These are phyloP conservation scores for Hapsidospora chrysogenum DNA, from an alignment of 495 filamentous ascomycete genomes.

Conservation along the genomic window DNA sequence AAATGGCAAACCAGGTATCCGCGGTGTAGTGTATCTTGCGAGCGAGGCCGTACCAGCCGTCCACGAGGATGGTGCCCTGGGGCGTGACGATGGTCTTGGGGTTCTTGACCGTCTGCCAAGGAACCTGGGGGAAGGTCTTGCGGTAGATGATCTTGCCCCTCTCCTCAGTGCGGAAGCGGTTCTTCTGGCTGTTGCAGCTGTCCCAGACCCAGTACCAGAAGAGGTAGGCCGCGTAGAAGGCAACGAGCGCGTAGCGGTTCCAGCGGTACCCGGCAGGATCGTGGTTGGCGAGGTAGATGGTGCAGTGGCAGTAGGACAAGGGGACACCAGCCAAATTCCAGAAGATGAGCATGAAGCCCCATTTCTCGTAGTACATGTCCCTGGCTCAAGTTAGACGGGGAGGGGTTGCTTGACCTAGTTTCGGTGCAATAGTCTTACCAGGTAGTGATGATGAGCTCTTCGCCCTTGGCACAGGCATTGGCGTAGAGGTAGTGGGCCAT, in stretches of 20 bases:
- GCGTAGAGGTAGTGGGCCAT: conserved; percentile 94
- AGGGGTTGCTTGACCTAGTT: neutral
- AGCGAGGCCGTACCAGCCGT: conserved; percentile 88
- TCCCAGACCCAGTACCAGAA: conserved; percentile 91
- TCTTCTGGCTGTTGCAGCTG: conserved; percentile 86
- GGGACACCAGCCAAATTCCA: conserved; percentile 98
- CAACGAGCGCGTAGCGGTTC: conserved; percentile 46
- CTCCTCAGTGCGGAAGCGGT: conserved; percentile 73
- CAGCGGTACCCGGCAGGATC: conserved; percentile 66
- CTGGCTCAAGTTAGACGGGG: neutral
- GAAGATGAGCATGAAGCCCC: conserved; percentile 99
- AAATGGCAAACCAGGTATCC: conserved; percentile 63
- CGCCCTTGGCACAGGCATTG: conserved; percentile 91
- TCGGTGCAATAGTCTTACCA: conserved; percentile 32
- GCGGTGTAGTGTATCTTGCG: conserved; percentile 94
- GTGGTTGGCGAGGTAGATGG: conserved; percentile 83
- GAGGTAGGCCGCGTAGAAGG: conserved; percentile 58
- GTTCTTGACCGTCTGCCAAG: conserved; percentile 76
- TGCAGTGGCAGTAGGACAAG: conserved; percentile 92
- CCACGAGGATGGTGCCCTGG: conserved; percentile 63
- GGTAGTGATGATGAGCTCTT: conserved; percentile 84
- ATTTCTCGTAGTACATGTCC: conserved; percentile 99
- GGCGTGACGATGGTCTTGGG: conserved; percentile 69
- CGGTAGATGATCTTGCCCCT: conserved; percentile 55
- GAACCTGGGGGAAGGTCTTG: conserved; percentile 82